Percentiles rank a stretch among this genome's conserved stretches.
phyloP scores from a whole-genome alignment of 2,329 filamentous ascomycete species.

The Aphanoascus verrucosus region DNA sequence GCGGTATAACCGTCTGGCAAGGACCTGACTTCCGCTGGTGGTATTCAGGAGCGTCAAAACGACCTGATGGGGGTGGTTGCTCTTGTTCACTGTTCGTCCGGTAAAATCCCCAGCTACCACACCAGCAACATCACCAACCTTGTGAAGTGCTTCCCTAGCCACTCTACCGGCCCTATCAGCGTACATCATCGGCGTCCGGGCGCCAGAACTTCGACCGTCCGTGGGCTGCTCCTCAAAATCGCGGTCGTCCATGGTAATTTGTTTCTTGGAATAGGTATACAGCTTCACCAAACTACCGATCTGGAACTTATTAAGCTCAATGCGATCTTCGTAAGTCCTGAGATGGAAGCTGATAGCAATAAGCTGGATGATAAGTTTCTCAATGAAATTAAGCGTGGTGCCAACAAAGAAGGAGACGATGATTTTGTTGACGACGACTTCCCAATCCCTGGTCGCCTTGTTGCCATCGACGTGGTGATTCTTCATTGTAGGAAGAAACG shows the following conservation, averaged over 20 bases:
- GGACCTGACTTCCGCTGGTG: slow-evolving; percentile 63
- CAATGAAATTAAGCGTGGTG: slow-evolving; percentile 66
- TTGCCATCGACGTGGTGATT: slow-evolving; percentile 49
- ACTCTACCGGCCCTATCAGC: slow-evolving; percentile 61
- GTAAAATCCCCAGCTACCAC: slow-evolving; percentile 87
- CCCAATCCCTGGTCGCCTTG: slow-evolving; percentile 53
- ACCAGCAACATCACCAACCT: slow-evolving; percentile 74
- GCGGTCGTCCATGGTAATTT: slow-evolving; percentile 59
- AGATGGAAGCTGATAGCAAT: slow-evolving; percentile 90
- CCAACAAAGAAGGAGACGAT: slow-evolving; percentile 76
- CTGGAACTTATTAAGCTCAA: slow-evolving; percentile 85
- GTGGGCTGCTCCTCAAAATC: slow-evolving; percentile 58
- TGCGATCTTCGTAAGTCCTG: slow-evolving; percentile 79
- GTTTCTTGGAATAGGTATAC: slow-evolving; percentile 54
- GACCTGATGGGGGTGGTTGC: slow-evolving; percentile 73
- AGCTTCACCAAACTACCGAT: slow-evolving; percentile 58
- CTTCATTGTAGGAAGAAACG: slow-evolving; percentile 72
- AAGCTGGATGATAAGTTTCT: slow-evolving; percentile 90
- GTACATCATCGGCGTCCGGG: slow-evolving; percentile 62
- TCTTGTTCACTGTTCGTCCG: slow-evolving; percentile 55
- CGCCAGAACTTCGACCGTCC: slow-evolving; percentile 43
- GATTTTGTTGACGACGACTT: slow-evolving; percentile 70
- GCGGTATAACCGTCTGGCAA: slow-evolving; percentile 79
- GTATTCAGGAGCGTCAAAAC: slow-evolving; percentile 65
- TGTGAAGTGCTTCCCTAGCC: slow-evolving; percentile 63